Percentiles rank a stretch among this genome's conserved stretches.
These are phyloP conservation scores for Daldinia concentrica DNA, from an alignment of 495 filamentous ascomycete genomes.

Conservation along the genomic window DNA sequence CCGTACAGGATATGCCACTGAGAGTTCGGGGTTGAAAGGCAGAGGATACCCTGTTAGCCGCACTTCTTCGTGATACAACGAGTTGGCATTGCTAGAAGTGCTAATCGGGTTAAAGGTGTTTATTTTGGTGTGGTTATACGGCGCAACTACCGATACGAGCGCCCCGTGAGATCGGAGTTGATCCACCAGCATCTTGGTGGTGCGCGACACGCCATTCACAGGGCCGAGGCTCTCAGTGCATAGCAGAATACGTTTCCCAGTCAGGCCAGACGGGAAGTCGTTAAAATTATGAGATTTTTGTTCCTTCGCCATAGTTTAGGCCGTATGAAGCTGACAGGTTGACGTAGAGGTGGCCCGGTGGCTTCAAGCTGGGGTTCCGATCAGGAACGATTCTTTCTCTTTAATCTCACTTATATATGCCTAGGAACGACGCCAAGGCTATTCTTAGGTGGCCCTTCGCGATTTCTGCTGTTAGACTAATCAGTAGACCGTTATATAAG, in stretches of 20 bases:
- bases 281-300: conserved; percentile 38
- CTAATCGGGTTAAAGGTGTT: conserved; percentile 46
- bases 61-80: conserved; percentile 39
- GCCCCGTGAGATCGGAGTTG: conserved; percentile 66
- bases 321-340: not conserved
- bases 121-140: conserved; percentile 53
- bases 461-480: not conserved
- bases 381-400: not conserved
- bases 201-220: conserved; percentile 72
- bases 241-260: conserved; percentile 65
- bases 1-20: conserved; percentile 69
- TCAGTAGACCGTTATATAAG: not conserved
- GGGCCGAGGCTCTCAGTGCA: conserved; percentile 72
- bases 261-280: conserved; percentile 55
- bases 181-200: conserved; percentile 68
- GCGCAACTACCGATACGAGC: conserved; percentile 67
- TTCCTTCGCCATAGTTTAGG: conserved; percentile 4
- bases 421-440: no score
- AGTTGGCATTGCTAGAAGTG: not conserved
- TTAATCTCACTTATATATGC: not conserved
- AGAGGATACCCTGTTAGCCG: conserved; percentile 67
- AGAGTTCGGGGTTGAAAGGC: conserved; percentile 72
- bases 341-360: not conserved
- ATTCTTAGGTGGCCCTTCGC: not conserved
- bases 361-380: not conserved